These are phyloP conservation scores for Chara braunii DNA, from an alignment of 139 green algal genomes.

Conservation along the genomic window DNA sequence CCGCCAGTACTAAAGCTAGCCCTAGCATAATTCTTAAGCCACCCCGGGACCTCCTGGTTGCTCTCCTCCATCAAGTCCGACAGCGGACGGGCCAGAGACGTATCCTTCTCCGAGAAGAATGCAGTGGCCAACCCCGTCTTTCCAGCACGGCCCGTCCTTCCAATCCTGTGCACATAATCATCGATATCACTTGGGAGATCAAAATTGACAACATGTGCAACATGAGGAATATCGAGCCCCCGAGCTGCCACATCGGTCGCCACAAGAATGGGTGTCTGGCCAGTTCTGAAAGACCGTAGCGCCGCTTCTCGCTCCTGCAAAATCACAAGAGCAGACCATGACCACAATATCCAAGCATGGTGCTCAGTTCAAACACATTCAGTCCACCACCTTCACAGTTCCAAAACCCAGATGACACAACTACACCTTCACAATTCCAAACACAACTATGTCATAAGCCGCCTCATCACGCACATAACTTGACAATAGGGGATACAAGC, in stretches of 20 bases:
- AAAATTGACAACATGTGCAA: constrained; percentile 81
- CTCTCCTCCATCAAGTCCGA: constrained; percentile 82
- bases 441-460: too few species aligned
- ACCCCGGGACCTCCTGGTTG: constrained; percentile 90
- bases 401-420: too few species aligned
- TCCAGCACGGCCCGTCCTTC: constrained; percentile 72
- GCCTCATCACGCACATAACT: too few species aligned
- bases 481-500: too few species aligned
- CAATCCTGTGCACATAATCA: constrained; percentile 80
- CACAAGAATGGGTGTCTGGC: constrained; percentile 49
- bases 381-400: too few species aligned
- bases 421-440: too few species aligned
- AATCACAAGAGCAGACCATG: too few species aligned
- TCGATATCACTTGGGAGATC: constrained; percentile 77
- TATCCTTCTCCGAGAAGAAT: constrained; percentile 91
- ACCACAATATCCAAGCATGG: too few species aligned
- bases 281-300: constrained; percentile 73
- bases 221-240: constrained; percentile 82
- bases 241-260: constrained; percentile 95
- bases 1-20: constrained; percentile 34
- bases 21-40: constrained; percentile 72
- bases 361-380: too few species aligned
- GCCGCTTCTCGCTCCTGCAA: constrained; percentile 47
- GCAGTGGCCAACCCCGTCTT: constrained; percentile 95
- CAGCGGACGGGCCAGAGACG: constrained; percentile 59